Conservation (phyloP, 2,329 filamentous ascomycete species). For the Paecilomyces sp. region DNA sequence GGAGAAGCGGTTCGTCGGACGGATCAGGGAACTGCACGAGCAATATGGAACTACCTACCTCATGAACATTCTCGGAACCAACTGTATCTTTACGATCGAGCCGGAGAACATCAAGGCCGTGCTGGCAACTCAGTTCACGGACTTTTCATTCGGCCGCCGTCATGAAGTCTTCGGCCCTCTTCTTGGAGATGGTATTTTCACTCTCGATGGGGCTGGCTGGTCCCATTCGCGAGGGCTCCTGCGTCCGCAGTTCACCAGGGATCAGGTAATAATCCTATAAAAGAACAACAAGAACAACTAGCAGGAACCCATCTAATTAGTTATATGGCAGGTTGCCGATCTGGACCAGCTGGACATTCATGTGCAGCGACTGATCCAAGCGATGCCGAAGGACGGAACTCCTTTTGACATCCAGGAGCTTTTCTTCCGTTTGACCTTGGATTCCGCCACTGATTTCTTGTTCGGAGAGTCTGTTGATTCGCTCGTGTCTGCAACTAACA, state of each 20-base stretch:
- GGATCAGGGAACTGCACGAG: neutral
- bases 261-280: conserved; percentile 2
- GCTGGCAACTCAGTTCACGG: conserved; percentile 4
- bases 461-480: conserved; percentile 43
- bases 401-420: conserved; percentile 55
- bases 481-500: neutral
- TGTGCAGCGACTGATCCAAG: conserved; percentile 50
- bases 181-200: conserved; percentile 44
- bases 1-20: neutral
- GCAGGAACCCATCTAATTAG: neutral
- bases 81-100: neutral
- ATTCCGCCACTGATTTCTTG: conserved; percentile 60
- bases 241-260: conserved; percentile 46
- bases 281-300: neutral
- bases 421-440: conserved; percentile 61
- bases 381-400: conserved; percentile 49
- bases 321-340: conserved; percentile 42
- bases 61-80: neutral
- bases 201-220: conserved; percentile 43
- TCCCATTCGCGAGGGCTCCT: conserved; percentile 35
- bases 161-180: conserved; percentile 29
- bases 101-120: neutral
- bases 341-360: conserved; percentile 55
- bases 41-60: neutral
- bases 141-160: conserved; percentile 7